phyloP scores from a whole-genome alignment of 1,139 yeast genomes.

The Protomyces inouyei region DNA sequence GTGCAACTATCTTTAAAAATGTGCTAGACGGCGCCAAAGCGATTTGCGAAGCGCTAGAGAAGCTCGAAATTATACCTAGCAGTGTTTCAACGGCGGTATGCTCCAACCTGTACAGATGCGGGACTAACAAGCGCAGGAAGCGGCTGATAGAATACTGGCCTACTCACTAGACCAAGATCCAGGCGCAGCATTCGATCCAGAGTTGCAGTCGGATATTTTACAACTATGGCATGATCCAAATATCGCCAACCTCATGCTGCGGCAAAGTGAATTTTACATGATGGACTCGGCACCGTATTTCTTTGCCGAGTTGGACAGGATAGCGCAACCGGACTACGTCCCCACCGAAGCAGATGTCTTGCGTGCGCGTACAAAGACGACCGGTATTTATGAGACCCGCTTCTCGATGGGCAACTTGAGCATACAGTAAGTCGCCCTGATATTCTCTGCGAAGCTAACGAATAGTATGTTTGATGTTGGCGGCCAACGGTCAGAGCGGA shows the following conservation, averaged over 20 bases:
- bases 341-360: slow-evolving; percentile 80
- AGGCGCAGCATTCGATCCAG: slow-evolving; percentile 30
- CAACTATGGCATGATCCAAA: slow-evolving; percentile 56
- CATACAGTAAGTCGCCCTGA: slow-evolving; percentile 20
- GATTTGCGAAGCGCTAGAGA: slow-evolving; percentile 38
- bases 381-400: slow-evolving; percentile 86
- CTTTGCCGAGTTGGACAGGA: slow-evolving; percentile 33
- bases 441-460: background rate
- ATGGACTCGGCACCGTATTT: slow-evolving; percentile 77
- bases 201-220: slow-evolving; percentile 35
- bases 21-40: slow-evolving; percentile 83
- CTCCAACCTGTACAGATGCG: slow-evolving; percentile 13
- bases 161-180: slow-evolving; percentile 31
- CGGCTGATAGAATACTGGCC: slow-evolving; percentile 24
- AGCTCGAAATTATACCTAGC: slow-evolving; percentile 13
- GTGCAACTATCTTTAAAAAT: slow-evolving; percentile 90
- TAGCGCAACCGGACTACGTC: slow-evolving; percentile 56
- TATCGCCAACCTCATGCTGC: slow-evolving; percentile 55
- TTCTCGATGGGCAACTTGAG: slow-evolving; percentile 62
- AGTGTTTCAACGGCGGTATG: slow-evolving; percentile 11
- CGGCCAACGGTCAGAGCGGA: slow-evolving; percentile 90
- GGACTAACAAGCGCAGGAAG: slow-evolving; percentile 17
- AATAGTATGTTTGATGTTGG: slow-evolving; percentile 78
- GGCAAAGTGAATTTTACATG: slow-evolving; percentile 71
- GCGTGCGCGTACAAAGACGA: slow-evolving; percentile 87